Percentiles rank a stretch among this genome's conserved stretches.
phyloP scores from a whole-genome alignment of 441 rosid genomes.

The Populus hybrid region DNA sequence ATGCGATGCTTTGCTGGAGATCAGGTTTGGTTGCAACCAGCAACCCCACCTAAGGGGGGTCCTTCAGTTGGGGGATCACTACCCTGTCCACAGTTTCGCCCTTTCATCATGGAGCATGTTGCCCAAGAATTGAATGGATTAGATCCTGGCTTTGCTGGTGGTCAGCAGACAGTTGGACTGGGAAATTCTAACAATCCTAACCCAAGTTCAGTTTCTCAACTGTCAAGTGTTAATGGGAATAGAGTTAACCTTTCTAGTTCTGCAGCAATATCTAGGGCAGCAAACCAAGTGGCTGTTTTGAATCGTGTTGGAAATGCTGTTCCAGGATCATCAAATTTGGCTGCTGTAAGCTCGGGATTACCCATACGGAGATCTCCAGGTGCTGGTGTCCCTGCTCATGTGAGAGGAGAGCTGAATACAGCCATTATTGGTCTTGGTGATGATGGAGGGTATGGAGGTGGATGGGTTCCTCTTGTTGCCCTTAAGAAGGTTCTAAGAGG shows the following conservation, averaged over 20 bases:
- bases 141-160: slow-evolving; percentile 69
- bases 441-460: slow-evolving; percentile 99
- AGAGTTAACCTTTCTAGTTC: slow-evolving; percentile 65
- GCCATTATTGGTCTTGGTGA: slow-evolving; percentile 98
- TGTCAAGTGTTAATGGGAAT: slow-evolving; percentile 60
- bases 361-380: slow-evolving; percentile 82
- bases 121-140: slow-evolving; percentile 96
- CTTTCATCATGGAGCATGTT: slow-evolving; percentile 99
- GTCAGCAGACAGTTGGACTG: slow-evolving; percentile 65
- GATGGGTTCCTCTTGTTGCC: slow-evolving; percentile 99
- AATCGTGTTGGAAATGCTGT: slow-evolving; percentile 71
- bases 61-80: slow-evolving; percentile 91
- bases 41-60: slow-evolving; percentile 95
- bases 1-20: slow-evolving; percentile 99
- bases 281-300: slow-evolving; percentile 55
- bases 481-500: slow-evolving; percentile 97
- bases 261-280: slow-evolving; percentile 59
- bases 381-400: slow-evolving; percentile 79
- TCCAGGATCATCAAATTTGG: slow-evolving; percentile 61
- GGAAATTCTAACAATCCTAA: slow-evolving; percentile 40
- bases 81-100: slow-evolving; percentile 99
- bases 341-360: slow-evolving; percentile 58
- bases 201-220: slow-evolving; percentile 48
- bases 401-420: slow-evolving; percentile 92
- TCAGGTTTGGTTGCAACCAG: slow-evolving; percentile 99